Evolutionary conservation across 768 basidiomycete genomes (phyloP).

Genomic region (Auricularia sp.): DNA sequence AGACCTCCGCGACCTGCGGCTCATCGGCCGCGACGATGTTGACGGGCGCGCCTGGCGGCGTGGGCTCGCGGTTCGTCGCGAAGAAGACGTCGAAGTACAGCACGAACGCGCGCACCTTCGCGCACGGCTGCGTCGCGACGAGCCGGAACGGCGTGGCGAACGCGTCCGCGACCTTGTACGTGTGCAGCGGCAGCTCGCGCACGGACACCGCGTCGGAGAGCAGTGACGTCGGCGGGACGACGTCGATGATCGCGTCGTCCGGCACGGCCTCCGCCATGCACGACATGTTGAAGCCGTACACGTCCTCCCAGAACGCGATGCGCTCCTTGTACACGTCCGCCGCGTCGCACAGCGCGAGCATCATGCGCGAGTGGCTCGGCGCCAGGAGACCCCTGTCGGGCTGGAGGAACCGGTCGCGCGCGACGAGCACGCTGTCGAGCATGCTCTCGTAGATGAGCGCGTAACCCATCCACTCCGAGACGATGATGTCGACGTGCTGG

Average conservation of each 20-base stretch:
- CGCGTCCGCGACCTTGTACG: constrained; percentile 38
- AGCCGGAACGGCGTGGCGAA: constrained; percentile 73
- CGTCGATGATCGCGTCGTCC: constrained; percentile 77
- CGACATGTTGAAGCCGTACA: constrained; percentile 88
- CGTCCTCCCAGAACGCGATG: constrained; percentile 79
- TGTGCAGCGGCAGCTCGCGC: constrained; percentile 1
- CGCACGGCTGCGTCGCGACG: constrained; percentile 50
- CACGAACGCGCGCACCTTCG: constrained; percentile 68
- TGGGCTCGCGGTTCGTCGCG: constrained; percentile 44
- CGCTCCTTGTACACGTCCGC: constrained; percentile 69
- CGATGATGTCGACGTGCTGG: constrained; percentile 80
- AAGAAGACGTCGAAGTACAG: constrained; percentile 97
- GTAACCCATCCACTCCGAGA: constrained; percentile 98
- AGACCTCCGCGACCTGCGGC: constrained; percentile 60
- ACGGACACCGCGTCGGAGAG: constrained; percentile 46
- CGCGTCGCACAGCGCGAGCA: constrained; percentile 74
- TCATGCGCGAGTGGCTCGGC: constrained; percentile 80
- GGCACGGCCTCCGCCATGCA: constrained; percentile 69
- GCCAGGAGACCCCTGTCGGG: constrained; percentile 69
- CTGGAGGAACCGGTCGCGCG: constrained; percentile 77
- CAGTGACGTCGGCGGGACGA: constrained; percentile 56
- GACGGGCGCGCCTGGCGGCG: constrained; percentile 43
- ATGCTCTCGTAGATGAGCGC: constrained; percentile 90
- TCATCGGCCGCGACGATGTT: constrained; percentile 51
- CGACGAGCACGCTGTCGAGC: constrained; percentile 88